phyloP scores from a whole-genome alignment of 257 asterid species.

The Penstemon barbatus region DNA sequence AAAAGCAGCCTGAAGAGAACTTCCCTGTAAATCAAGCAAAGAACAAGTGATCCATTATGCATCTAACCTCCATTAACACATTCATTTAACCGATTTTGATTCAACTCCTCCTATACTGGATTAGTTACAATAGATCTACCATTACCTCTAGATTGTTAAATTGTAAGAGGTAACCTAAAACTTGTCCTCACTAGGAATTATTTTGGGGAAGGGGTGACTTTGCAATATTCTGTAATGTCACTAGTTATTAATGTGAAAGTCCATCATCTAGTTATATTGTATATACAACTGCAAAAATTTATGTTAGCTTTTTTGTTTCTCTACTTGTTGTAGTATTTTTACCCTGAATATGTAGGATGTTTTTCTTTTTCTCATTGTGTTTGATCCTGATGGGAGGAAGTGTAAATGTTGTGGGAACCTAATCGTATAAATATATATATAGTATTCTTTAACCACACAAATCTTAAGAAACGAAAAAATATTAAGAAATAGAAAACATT shows the following conservation, averaged over 20 bases:
- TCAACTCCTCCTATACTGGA: neutral
- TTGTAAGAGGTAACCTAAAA: conserved; percentile 6
- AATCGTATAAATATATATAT: too few species aligned
- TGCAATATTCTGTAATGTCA: conserved; percentile 12
- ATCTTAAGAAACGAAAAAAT: too few species aligned
- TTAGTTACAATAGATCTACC: neutral
- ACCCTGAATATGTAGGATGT: too few species aligned
- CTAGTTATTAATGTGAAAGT: neutral
- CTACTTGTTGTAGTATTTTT: too few species aligned
- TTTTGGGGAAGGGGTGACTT: conserved; percentile 15
- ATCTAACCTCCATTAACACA: conserved; percentile 13
- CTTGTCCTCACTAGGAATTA: neutral
- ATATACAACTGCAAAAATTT: neutral
- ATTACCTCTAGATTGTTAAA: conserved; percentile 11
- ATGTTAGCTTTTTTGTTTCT: too few species aligned
- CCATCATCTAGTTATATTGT: neutral
- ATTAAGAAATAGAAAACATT: too few species aligned
- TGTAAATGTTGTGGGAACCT: too few species aligned
- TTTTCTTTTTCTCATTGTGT: too few species aligned
- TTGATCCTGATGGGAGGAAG: too few species aligned
- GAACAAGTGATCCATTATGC: conserved; percentile 24
- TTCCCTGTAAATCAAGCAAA: conserved; percentile 44
- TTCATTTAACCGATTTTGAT: conserved; percentile 7
- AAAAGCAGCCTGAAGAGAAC: conserved; percentile 68
- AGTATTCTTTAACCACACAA: too few species aligned